A percentile compares a stretch with the other conserved stretches of the same genome.
Conservation (phyloP, 352 stramenopile species). For the Peronosclerospora sorghi region DNA sequence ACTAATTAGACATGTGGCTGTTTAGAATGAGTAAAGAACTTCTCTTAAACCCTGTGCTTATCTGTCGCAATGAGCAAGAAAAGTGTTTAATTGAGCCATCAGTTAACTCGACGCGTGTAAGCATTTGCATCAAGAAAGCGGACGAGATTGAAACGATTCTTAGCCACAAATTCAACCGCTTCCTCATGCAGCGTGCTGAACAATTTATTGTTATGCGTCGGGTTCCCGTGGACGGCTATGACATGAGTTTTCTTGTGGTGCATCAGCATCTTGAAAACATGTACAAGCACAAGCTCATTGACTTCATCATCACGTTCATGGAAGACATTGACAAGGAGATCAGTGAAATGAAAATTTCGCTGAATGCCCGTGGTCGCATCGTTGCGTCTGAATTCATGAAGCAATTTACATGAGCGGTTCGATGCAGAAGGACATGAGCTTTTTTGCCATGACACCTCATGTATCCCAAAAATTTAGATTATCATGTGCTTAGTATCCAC, state of each 20-base stretch:
- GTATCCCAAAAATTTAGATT: not conserved
- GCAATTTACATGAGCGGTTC: constrained; percentile 61
- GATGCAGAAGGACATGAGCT: not conserved
- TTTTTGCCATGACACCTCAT: too few relatives aligned
- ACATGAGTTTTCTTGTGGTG: constrained; percentile 94
- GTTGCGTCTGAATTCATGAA: constrained; percentile 94
- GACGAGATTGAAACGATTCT: constrained; percentile 91
- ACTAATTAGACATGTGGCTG: constrained; percentile 1
- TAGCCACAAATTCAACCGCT: constrained; percentile 92
- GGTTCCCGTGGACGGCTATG: constrained; percentile 87
- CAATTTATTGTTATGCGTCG: constrained; percentile 93
- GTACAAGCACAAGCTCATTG: constrained; percentile 95
- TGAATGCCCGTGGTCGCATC: constrained; percentile 89
- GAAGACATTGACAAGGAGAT: constrained; percentile 97
- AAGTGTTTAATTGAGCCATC: constrained; percentile 90
- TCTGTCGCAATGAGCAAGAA: constrained; percentile 90
- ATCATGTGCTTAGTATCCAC: not conserved
- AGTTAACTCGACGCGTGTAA: constrained; percentile 93
- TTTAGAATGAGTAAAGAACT: constrained; percentile 85
- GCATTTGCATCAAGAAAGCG: constrained; percentile 93
- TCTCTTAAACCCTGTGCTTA: constrained; percentile 89
- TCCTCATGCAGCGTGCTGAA: constrained; percentile 93
- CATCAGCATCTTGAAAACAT: constrained; percentile 91
- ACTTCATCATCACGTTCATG: constrained; percentile 98
- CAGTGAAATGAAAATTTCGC: constrained; percentile 94